Evolutionary conservation across 495 filamentous ascomycete species (phyloP), one percentile per base, ranked within the genome.

Genomic region (Neurospora sp.): DNA sequence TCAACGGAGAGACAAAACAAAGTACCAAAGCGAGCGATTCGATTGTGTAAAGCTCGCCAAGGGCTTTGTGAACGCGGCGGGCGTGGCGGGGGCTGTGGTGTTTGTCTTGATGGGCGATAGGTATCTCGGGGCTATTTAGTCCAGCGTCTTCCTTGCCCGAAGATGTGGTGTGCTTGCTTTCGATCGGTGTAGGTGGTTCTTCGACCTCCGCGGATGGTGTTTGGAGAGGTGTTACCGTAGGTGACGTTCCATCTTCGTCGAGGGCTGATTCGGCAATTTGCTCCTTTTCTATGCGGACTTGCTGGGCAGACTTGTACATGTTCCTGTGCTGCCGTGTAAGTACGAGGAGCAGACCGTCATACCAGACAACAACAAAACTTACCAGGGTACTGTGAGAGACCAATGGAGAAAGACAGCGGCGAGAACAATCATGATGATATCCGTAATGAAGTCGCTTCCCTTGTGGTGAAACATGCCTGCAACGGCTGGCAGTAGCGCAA

Each of bases 351-450:
- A n/a, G n/a, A n/a, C n/a, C 19, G 10, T 2, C 40, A 3, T 17
- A n/a, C 10, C 8, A 13, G 8, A 11, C 4, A 42, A 17, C 39
- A 21, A 10, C 15, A 19, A 8, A 77, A 17, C 81, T 78, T 83
- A 94, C 95, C 96, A 99, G 77, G 96, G 96, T 72, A 94, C 82
- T 72, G 92, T 90, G 8, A 98, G 90, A 24, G 92, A 94, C 95
- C 94, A 98, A 80, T 98, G 95, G 71, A 99, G 84, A 76, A 98
- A 97, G 6, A 98, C 86, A 1, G 91, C 92, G 0, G 91, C 91
- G 70, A 99, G 78, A 6, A 86, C 87, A 37, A 99, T 82, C 66
- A 98, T 85, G 34, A 94, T 91, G 10, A 96, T 80, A 77, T 99
- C 96, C 3, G 94, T 97, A 42, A 94, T 87, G 72, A 97, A 85